These are phyloP conservation scores for Phoenix dactylifera DNA, from an alignment of 176 grass and related monocot genomes.

Conservation along the genomic window DNA sequence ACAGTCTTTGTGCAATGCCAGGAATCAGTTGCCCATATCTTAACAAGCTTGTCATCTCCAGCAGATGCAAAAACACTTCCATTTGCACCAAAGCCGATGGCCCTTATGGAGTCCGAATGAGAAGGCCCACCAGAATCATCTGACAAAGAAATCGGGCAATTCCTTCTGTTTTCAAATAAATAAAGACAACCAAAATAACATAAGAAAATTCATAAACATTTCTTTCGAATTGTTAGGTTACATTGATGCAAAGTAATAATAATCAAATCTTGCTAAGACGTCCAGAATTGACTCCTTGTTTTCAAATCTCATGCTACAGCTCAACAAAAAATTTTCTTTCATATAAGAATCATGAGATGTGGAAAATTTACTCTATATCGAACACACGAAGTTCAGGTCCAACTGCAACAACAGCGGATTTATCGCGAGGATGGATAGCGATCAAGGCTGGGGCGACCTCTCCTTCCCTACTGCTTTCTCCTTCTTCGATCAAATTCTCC, in stretches of 20 bases:
- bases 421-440: slow-evolving; percentile 47
- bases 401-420: slow-evolving; percentile 57
- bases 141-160: slow-evolving; percentile 30
- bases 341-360: no score
- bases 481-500: slow-evolving; percentile 37
- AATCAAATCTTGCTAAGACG: no score
- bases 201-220: not conserved
- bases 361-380: slow-evolving; percentile 50
- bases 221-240: not conserved
- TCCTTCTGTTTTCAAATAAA: slow-evolving; percentile 22
- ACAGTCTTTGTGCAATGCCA: slow-evolving; percentile 59
- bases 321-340: no score
- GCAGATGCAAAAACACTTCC: slow-evolving; percentile 60
- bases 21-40: slow-evolving; percentile 63
- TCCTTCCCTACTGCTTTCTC: slow-evolving; percentile 35
- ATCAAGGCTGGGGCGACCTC: slow-evolving; percentile 76
- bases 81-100: slow-evolving; percentile 41
- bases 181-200: not conserved
- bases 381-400: slow-evolving; percentile 78
- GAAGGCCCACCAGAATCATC: slow-evolving; percentile 33
- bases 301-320: no score
- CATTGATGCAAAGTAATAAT: no score
- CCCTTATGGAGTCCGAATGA: slow-evolving; percentile 71
- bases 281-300: no score
- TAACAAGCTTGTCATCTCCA: slow-evolving; percentile 83